Conservation (phyloP, 805 yeast species). For the Wickerhamiella slavikovae region DNA sequence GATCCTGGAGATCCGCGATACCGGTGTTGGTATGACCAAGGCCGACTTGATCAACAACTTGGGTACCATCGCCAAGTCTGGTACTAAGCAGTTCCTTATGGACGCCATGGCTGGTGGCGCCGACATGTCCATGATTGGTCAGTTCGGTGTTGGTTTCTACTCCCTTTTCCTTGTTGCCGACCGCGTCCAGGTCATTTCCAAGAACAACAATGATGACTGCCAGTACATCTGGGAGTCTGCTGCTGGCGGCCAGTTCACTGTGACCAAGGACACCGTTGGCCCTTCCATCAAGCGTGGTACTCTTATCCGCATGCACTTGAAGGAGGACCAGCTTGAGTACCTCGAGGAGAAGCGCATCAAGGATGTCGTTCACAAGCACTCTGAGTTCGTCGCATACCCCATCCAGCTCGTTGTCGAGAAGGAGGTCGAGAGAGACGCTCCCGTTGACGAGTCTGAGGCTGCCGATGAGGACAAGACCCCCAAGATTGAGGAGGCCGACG, state of each 20-base stretch:
- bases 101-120: slow-evolving; percentile 99
- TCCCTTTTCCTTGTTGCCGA: slow-evolving; percentile 98
- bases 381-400: slow-evolving; percentile 98
- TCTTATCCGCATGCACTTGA: slow-evolving; percentile 80
- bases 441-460: slow-evolving; percentile 50
- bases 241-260: slow-evolving; percentile 98
- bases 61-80: slow-evolving; percentile 99
- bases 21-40: slow-evolving; percentile 99
- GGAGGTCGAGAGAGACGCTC: slow-evolving; percentile 97
- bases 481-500: slow-evolving; percentile 59
- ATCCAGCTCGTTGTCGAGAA: slow-evolving; percentile 94
- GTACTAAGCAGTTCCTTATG: slow-evolving; percentile 93
- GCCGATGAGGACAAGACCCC: slow-evolving; percentile 42
- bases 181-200: slow-evolving; percentile 93
- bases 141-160: slow-evolving; percentile 99
- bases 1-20: slow-evolving; percentile 90
- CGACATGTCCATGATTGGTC: slow-evolving; percentile 99
- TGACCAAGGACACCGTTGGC: slow-evolving; percentile 58
- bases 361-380: slow-evolving; percentile 98
- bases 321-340: slow-evolving; percentile 97
- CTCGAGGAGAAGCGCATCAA: slow-evolving; percentile 98
- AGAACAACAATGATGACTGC: slow-evolving; percentile 97
- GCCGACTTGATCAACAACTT: slow-evolving; percentile 96
- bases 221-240: slow-evolving; percentile 99
- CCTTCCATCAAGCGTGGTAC: slow-evolving; percentile 91